Evolutionary conservation across 306 rosid genomes (phyloP), one percentile per base, ranked within the genome.

Genomic region (Acacia acuminata): DNA sequence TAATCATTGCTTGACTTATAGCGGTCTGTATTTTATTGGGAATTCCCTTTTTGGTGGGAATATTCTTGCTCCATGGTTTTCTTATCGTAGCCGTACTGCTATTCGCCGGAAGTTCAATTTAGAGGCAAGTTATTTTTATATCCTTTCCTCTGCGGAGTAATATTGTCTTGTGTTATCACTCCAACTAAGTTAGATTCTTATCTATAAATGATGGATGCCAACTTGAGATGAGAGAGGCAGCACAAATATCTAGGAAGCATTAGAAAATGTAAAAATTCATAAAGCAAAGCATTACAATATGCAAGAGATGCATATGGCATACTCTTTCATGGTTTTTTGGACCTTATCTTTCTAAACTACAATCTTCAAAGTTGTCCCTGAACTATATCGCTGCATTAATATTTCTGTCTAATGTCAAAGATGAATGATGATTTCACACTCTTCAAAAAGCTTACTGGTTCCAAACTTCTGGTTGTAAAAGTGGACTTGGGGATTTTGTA

Each of bases 41-140:
- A 89, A 85, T 73, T 38, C 88, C 27, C 83, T 90, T 85, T 94
- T 91, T 40, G 97, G 98, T 76, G 82, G 87, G 85, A 96, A 96
- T 81, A 88, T 84, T 69, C 94, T 96, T 55, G 99, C 99, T 42
- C 97, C 98, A 0, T 87, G 90, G 86, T 90, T 94, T 88, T 89
- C 99, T 14, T 91, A 86, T 65, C 87, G 89, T n/a, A 90, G 88
- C 78, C 99, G 99, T 32, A 88, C 97, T 58, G 94, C 89, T 10
- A 84, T 96, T 74, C 96, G 99, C 45, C 90, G 90, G 64, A 92
- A 82, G 91, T 96, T 94, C 87, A 94, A 96, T 82, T 88, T 96
- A 70, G 98, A 96, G 99, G 99, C 90, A 90, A 83, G 91, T 86
- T 76, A 3, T 77, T 47, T 43, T 79, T 61, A 78, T 15, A 43